Evolutionary conservation across 2,329 filamentous ascomycete genomes (phyloP), one percentile per base, ranked within the genome.

Genomic region (Coleophoma cylindrospora): DNA sequence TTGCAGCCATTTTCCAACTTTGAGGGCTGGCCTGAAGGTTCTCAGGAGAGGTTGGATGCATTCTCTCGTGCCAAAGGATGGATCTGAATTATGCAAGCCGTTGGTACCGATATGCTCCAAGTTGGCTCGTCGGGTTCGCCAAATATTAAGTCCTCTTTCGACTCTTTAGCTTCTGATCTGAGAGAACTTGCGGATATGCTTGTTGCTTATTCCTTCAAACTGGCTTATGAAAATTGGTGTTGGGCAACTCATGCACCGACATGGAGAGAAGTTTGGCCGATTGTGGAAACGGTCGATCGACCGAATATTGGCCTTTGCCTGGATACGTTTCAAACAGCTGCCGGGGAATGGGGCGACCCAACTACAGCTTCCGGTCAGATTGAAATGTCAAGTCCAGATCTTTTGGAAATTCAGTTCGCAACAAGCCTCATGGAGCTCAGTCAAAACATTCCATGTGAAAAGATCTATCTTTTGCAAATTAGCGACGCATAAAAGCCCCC

Each of bases 161-260:
- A 71, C 1, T 68, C 73, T 9, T 73, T 87, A 17, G 78, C 85
- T 0, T 61, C 66, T 0, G 86, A 91, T 57, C 72, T 91, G 0
- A 74, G 74, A 1, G 74, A 83, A 50, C 70, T 91, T 7, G 82
- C 80, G 2, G 82, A 87, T 49, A 68, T 86, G 47, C 72, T 87
- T 1, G 76, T 76, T 0, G 63, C 72, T 19, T 74, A 79, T 43
- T 74, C 74, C 0, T 79, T 82, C 62, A 74, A 78, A 7, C 69
- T 91, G 15, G 86, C 86, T 0, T 91, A 91, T 57, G 87, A 91
- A 68, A 90, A 91, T 62, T 91, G 86, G 86, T 89, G 86, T 67
- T 91, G 87, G 87, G 83, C 83, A 0, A 88, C 86, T 0, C 78
- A 82, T 45, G 84, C 86, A 0, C 78, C 83, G 0, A 74, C 70